Evolutionary conservation across 1,284 basidiomycete species (phyloP), one percentile per base, ranked within the genome.

Genomic region (Takashimella koratensis): DNA sequence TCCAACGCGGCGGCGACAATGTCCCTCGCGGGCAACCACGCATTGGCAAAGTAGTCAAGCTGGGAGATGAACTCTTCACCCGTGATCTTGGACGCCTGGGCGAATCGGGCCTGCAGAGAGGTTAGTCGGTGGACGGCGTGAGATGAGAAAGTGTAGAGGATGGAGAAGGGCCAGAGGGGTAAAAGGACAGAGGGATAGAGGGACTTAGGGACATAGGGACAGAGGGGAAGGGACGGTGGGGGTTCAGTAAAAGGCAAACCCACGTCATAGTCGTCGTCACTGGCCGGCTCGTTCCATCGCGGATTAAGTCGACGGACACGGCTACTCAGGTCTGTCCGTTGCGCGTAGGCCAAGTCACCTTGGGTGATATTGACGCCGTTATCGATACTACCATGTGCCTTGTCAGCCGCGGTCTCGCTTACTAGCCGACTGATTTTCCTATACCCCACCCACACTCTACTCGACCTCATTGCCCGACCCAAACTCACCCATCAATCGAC

Each of bases 21-120:
- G 66, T 90, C 86, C 45, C 93, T 81, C 4, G 92, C 96, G 36
- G 95, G 94, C 41, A 98, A 79, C 95, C 95, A 98, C 6, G 90
- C 86, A 44, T 88, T 83, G 52, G 84, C 83, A 65, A 92, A 90
- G 76, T 91, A 93, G 67, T 87, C 83, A 24, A 98, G 77, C 52
- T 87, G 83, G 10, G 80, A 81, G 25, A 90, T 74, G 72, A 98
- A 97, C 76, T 98, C 96, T 57, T 82, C 79, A 1, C 96, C 95
- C 0, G 93, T 86, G 48, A 98, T 76, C 40, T 78, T 76, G 4
- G 90, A 95, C 2, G 95, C 95, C 63, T 84, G 82, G 51, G 80
- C 77, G 74, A 98, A 98, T 62, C 78, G 83, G 12, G 78, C 76
- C 90, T 93, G 65, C 11, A 30, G 49, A 30, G 27, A 13, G n/a